phyloP scores from a whole-genome alignment of 768 basidiomycete genomes.

The Lactarius hengduanensis region DNA sequence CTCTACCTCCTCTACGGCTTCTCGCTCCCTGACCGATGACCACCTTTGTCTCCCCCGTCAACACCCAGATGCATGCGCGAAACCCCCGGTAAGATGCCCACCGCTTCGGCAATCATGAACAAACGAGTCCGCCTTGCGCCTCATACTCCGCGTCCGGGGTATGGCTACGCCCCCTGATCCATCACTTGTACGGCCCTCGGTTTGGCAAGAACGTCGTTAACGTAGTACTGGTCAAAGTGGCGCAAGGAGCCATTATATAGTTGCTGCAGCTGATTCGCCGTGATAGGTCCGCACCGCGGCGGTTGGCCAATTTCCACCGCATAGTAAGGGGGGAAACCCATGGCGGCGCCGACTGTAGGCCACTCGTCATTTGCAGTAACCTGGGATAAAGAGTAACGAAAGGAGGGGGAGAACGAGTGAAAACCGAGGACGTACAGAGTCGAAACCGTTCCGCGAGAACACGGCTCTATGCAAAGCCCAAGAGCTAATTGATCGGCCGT shows the following conservation, averaged over 20 bases:
- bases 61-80: no score
- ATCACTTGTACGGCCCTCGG: no score
- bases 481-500: constrained; percentile 7
- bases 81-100: no score
- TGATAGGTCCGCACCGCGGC: constrained; percentile 9
- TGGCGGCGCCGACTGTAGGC: constrained; percentile 8
- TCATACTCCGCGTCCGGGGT: no score
- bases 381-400: background rate
- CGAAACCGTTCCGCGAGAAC: constrained; percentile 12
- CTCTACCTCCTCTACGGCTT: no score
- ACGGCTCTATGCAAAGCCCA: constrained; percentile 14
- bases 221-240: constrained; percentile 4
- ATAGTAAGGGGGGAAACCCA: constrained; percentile 7
- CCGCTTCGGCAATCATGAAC: no score
- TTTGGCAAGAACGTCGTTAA: background rate
- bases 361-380: constrained; percentile 19
- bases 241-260: constrained; percentile 7
- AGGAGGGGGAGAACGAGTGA: no score
- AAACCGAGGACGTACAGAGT: background rate
- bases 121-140: no score
- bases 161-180: no score
- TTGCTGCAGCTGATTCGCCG: constrained; percentile 12
- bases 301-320: constrained; percentile 5
- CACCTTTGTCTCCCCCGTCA: no score
- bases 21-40: no score